Conservation (phyloP, 2,329 filamentous ascomycete species). For the Neofusicoccum sp. region DNA sequence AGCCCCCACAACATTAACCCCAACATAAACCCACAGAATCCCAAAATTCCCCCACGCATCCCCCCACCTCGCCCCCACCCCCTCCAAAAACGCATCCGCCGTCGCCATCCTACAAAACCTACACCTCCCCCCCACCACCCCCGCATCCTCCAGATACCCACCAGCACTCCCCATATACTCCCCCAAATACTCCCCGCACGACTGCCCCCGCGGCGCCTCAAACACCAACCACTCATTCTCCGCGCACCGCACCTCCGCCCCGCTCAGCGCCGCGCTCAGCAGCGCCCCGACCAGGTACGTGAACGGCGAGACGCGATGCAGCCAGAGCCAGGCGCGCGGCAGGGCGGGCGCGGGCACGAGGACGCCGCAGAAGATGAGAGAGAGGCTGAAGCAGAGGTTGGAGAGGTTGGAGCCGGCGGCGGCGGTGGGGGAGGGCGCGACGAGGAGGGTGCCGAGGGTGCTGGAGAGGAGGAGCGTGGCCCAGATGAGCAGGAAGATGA, state of each 20-base stretch:
- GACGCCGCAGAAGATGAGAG: slow-evolving; percentile 75
- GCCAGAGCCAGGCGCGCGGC: slow-evolving; percentile 80
- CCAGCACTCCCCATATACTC: slow-evolving; percentile 48
- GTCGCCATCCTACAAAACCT: slow-evolving; percentile 38
- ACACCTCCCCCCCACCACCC: slow-evolving; percentile 34
- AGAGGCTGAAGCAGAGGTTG: slow-evolving; percentile 73
- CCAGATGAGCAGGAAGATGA: slow-evolving; percentile 78
- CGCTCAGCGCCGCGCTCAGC: slow-evolving; percentile 69
- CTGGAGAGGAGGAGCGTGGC: slow-evolving; percentile 78
- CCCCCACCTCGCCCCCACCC: slow-evolving; percentile 40
- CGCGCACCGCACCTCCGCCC: slow-evolving; percentile 67
- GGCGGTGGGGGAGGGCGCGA: slow-evolving; percentile 73
- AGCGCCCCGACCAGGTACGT: slow-evolving; percentile 79
- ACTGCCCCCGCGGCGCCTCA: slow-evolving; percentile 41
- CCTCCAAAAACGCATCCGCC: slow-evolving; percentile 40
- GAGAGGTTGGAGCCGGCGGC: slow-evolving; percentile 77
- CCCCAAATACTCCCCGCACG: slow-evolving; percentile 62
- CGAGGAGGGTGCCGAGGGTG: slow-evolving; percentile 78
- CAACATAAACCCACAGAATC: slow-evolving; percentile 50
- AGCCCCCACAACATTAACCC: slow-evolving; percentile 50
- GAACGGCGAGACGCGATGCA: slow-evolving; percentile 81
- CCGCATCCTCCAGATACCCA: slow-evolving; percentile 41
- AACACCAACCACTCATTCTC: slow-evolving; percentile 71
- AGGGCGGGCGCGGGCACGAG: slow-evolving; percentile 65
- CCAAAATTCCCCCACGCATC: slow-evolving; percentile 54